Conservation (phyloP, 1,284 basidiomycete species). For the Sporisorium reilianum region DNA sequence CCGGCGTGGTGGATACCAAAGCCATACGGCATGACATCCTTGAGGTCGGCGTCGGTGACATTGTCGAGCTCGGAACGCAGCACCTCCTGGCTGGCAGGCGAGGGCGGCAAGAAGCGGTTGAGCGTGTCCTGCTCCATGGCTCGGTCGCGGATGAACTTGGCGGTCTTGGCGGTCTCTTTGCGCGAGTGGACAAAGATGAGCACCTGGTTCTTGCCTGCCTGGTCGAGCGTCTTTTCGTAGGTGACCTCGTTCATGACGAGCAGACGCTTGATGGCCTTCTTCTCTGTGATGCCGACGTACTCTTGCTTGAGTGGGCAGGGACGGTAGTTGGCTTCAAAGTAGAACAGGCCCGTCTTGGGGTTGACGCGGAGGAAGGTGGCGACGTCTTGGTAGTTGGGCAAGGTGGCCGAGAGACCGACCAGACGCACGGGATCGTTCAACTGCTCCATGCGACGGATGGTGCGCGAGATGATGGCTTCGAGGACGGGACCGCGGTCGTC, state of each 20-base stretch:
- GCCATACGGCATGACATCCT: conserved; percentile 93
- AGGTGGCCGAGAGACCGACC: conserved; percentile 93
- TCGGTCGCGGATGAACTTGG: conserved; percentile 91
- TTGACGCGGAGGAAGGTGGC: conserved; percentile 97
- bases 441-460: conserved; percentile 92
- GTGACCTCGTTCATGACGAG: conserved; percentile 99
- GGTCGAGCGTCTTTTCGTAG: conserved; percentile 82
- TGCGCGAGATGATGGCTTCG: conserved; percentile 90
- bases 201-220: conserved; percentile 65
- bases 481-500: conserved; percentile 98
- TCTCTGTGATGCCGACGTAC: conserved; percentile 97
- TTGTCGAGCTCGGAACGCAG: conserved; percentile 79
- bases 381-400: conserved; percentile 99
- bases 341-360: conserved; percentile 90
- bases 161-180: conserved; percentile 98
- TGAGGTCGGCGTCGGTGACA: conserved; percentile 85
- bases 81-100: conserved; percentile 59
- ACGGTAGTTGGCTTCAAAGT: conserved; percentile 90
- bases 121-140: conserved; percentile 97
- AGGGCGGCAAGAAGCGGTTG: conserved; percentile 81
- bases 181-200: conserved; percentile 98
- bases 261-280: conserved; percentile 98
- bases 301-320: conserved; percentile 96
- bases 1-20: conserved; percentile 99
- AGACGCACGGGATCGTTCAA: conserved; percentile 85